Conservation (phyloP, 805 yeast genomes). For the Maudiozyma bulderi region DNA sequence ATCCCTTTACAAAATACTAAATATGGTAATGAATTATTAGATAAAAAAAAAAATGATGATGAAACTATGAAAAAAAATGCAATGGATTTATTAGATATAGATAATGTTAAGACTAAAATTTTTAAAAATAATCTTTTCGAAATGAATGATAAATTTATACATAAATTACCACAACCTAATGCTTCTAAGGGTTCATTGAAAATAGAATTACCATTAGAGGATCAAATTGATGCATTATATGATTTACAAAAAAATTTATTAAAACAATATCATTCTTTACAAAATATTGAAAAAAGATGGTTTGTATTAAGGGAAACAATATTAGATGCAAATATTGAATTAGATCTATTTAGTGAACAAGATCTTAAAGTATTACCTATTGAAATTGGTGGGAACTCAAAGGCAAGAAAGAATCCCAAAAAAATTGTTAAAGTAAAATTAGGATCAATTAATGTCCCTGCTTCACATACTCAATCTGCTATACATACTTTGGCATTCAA, state of each 20-base stretch:
- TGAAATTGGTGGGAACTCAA: not conserved
- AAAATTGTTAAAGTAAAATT: conserved; percentile 2
- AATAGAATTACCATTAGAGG: conserved; percentile 4
- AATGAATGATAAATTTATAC: conserved; percentile 21
- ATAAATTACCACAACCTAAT: not conserved
- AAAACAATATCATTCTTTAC: conserved; percentile 12
- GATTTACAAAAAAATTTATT: conserved; percentile 16
- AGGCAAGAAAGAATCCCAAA: conserved; percentile 3
- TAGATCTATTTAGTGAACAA: conserved; percentile 24
- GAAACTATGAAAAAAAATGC: conserved; percentile 1
- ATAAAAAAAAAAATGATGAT: conserved; percentile 1
- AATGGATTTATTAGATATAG: conserved; percentile 14
- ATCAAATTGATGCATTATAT: conserved; percentile 14
- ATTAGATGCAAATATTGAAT: conserved; percentile 26
- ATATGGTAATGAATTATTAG: not conserved
- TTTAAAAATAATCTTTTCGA: conserved; percentile 22
- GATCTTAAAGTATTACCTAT: conserved; percentile 4
- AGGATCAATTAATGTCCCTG: conserved; percentile 4
- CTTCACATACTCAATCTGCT: conserved; percentile 10
- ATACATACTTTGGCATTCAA: conserved; percentile 14
- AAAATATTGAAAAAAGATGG: conserved; percentile 24
- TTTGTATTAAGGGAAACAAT: conserved; percentile 24
- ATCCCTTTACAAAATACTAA: conserved; percentile 1
- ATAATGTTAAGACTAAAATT: conserved; percentile 15
- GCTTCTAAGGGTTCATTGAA: no score